These are phyloP conservation scores for Zoysia pacifica DNA, from an alignment of 176 grass and related monocot genomes.

Conservation along the genomic window DNA sequence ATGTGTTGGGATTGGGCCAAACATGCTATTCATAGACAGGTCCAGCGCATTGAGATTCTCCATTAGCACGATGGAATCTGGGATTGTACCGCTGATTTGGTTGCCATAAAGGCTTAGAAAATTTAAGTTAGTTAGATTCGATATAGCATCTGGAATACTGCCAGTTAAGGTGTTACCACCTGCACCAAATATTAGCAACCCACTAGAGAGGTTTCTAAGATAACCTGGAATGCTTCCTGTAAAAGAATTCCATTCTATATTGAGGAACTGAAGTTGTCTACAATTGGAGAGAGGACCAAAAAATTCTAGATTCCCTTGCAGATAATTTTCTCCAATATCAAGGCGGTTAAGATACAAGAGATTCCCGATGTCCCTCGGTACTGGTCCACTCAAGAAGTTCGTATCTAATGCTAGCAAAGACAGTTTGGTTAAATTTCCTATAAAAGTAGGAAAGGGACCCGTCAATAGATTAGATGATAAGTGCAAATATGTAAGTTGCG, in stretches of 20 bases:
- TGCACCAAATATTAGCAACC: neutral
- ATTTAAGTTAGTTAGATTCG: slow-evolving; percentile 11
- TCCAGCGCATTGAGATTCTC: slow-evolving; percentile 1
- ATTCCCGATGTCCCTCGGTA: neutral
- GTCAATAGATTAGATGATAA: neutral
- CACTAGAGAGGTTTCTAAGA: slow-evolving; percentile 16
- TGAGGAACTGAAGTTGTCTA: neutral
- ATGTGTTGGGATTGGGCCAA: neutral
- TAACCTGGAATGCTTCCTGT: neutral
- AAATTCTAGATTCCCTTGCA: slow-evolving; percentile 15
- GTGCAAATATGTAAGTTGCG: neutral
- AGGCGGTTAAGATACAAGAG: fast-evolving
- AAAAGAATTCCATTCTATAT: neutral
- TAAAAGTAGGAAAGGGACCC: neutral
- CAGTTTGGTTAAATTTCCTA: neutral
- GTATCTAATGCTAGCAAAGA: fast-evolving
- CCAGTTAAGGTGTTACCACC: neutral
- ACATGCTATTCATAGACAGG: neutral
- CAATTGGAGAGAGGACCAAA: neutral
- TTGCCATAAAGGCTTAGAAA: neutral
- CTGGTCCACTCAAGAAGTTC: neutral
- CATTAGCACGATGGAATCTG: neutral
- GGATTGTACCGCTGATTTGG: neutral
- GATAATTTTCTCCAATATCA: neutral
- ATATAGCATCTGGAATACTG: neutral